Conservation (phyloP, 2,329 filamentous ascomycete species). For the Phialophora macrospora region DNA sequence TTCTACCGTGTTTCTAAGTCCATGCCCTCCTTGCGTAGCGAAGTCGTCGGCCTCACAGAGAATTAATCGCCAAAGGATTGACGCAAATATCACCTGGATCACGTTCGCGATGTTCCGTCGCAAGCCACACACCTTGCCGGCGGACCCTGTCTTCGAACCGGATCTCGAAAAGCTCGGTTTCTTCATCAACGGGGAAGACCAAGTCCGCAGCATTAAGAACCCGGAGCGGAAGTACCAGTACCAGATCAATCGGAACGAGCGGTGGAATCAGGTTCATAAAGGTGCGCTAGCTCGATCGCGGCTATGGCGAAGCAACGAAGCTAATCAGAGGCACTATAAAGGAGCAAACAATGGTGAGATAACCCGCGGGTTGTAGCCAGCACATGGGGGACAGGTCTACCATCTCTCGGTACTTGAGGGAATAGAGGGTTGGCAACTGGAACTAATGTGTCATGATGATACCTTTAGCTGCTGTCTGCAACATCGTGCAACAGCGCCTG, state of each 20-base stretch:
- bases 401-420: background rate
- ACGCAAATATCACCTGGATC: background rate
- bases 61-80: background rate
- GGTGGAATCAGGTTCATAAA: constrained; percentile 75
- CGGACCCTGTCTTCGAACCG: constrained; percentile 68
- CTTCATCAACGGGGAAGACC: constrained; percentile 75
- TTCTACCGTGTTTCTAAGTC: background rate
- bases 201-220: constrained; percentile 72
- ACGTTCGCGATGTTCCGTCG: constrained; percentile 73
- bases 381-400: background rate
- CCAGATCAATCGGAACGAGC: constrained; percentile 72
- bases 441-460: background rate
- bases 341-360: constrained; percentile 72
- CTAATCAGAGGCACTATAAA: background rate
- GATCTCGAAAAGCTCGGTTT: constrained; percentile 76
- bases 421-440: background rate
- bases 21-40: background rate
- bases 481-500: constrained; percentile 67
- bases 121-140: constrained; percentile 69
- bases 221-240: constrained; percentile 75
- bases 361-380: background rate
- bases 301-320: background rate
- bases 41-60: background rate
- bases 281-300: background rate
- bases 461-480: constrained; percentile 63